Evolutionary conservation across 352 stramenopile genomes (phyloP), one percentile per base, ranked within the genome.

Genomic region (Phytophthora fragariae): DNA sequence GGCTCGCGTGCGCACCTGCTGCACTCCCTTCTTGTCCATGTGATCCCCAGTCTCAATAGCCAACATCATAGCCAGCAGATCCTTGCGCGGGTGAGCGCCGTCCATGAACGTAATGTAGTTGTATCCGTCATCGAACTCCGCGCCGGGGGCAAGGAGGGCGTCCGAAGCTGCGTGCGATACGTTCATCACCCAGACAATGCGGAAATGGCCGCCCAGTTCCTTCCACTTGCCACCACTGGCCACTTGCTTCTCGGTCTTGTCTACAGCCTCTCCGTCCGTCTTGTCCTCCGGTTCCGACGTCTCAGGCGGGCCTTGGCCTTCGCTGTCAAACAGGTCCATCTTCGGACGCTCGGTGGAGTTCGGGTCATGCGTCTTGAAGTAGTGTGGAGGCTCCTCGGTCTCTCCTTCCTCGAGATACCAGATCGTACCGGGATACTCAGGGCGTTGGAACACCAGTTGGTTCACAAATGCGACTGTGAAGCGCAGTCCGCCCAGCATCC

Each of bases 161-260:
- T 92, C 84, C 3, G 72, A 81, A 19, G 83, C 72, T 3, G 82
- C 80, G 68, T 92, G 84, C 21, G 80, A 80, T 15, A 89, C 81
- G 62, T 90, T 92, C 72, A 90, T 90, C 33, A 79, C 65, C 88
- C 88, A 94, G 1, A 92, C 69, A 17, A 93, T 70, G 15, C 70
- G 75, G 62, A 93, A 94, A 29, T 76, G 64, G 49, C 82, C 74
- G 19, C 59, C 68, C 14, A 93, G 73, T 49, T 90, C 76, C 72
- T 80, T 86, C 83, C 75, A 90, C 21, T 72, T 81, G 0, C 76
- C 73, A 9, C 24, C 41, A 19, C 54, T 65, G 12, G 12, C 15
- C 11, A 15, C 54, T 27, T 63, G 24, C 24, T 68, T 65, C 12
- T 71, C 58, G 2, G 61, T 24, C 29, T 65, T 60, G 14, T 71